phyloP scores from a whole-genome alignment of 257 asterid species.

The Mentha longifolia region DNA sequence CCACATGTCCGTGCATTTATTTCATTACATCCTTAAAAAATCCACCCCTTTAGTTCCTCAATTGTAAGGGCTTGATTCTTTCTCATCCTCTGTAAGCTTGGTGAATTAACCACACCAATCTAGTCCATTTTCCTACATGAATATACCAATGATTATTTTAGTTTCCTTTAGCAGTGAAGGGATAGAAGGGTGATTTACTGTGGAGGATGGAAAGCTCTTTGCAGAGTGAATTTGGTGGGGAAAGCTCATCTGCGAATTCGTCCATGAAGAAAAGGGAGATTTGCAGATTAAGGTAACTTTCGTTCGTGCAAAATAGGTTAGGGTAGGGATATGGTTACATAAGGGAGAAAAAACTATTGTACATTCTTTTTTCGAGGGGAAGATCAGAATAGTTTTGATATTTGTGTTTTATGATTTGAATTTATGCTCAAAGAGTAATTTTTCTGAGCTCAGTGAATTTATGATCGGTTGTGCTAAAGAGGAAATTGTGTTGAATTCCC shows the following conservation, averaged over 20 bases:
- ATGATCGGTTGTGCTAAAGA: neutral
- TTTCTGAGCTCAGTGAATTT: neutral
- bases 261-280: neutral
- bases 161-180: constrained; percentile 19
- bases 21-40: constrained; percentile 42
- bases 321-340: neutral
- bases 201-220: constrained; percentile 25
- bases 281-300: neutral
- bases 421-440: neutral
- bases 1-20: constrained; percentile 43
- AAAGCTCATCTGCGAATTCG: constrained; percentile 27
- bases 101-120: constrained; percentile 42
- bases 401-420: neutral
- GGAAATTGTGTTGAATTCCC: neutral
- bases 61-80: constrained; percentile 41
- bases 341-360: neutral
- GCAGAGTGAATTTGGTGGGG: neutral
- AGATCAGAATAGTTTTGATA: neutral
- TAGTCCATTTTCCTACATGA: constrained; percentile 50
- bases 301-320: neutral
- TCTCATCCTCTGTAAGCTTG: constrained; percentile 53
- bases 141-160: constrained; percentile 46
- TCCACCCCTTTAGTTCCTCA: constrained; percentile 61
- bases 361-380: neutral
- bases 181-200: constrained; percentile 6